Evolutionary conservation across 163 green algal genomes (phyloP).

Genomic region (Chlorella variabilis): DNA sequence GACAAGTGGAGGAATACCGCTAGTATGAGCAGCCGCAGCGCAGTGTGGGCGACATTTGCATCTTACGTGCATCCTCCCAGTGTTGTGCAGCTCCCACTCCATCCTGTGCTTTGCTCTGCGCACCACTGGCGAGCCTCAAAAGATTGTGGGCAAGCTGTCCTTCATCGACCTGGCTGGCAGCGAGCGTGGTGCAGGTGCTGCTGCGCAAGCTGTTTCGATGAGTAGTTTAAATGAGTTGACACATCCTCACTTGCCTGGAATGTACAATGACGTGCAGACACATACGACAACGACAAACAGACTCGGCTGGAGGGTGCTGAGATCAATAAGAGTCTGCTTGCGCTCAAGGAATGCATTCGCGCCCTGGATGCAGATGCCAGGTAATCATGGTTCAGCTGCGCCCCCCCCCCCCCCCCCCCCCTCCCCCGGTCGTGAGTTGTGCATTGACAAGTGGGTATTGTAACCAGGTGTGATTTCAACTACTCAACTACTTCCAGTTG

Average conservation of each 20-base stretch:
- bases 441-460: too few relatives aligned
- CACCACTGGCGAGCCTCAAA: constrained; percentile 37
- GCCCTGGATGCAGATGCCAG: constrained; percentile 89
- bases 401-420: too few relatives aligned
- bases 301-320: constrained; percentile 97
- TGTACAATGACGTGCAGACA: constrained; percentile 44
- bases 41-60: too few relatives aligned
- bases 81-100: constrained; percentile 84
- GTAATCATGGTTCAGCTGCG: constrained; percentile 12
- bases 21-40: background rate
- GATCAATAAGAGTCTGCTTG: constrained; percentile 99
- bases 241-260: too few relatives aligned
- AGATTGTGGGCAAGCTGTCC: constrained; percentile 87
- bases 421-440: too few relatives aligned
- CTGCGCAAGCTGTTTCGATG: background rate
- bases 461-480: too few relatives aligned
- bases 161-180: constrained; percentile 99
- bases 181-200: constrained; percentile 93
- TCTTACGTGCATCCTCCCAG: background rate
- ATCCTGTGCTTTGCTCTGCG: constrained; percentile 94
- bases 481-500: too few relatives aligned
- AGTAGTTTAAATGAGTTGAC: too few relatives aligned
- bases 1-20: too few relatives aligned
- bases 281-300: constrained; percentile 80
- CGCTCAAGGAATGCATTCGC: constrained; percentile 92